phyloP scores from a whole-genome alignment of 306 rosid genomes.

The Quercus parvula region DNA sequence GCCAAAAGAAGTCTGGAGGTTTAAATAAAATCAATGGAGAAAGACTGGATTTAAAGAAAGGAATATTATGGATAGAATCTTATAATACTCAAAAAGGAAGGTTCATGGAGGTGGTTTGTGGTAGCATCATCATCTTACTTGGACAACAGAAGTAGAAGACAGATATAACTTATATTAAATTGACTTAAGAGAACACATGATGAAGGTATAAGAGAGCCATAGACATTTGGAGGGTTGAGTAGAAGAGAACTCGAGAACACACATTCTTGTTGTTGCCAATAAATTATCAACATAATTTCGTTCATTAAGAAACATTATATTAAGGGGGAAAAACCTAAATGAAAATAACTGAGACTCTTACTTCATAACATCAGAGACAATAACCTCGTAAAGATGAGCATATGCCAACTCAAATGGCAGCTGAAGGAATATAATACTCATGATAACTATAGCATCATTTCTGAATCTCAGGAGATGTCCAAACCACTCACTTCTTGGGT shows the following conservation, averaged over 20 bases:
- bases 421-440: slow-evolving; percentile 93
- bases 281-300: background rate
- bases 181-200: background rate
- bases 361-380: slow-evolving; percentile 59
- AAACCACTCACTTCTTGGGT: slow-evolving; percentile 84
- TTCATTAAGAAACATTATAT: background rate
- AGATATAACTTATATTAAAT: background rate
- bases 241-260: no score
- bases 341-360: slow-evolving; percentile 40
- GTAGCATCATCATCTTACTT: background rate
- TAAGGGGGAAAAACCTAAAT: slow-evolving; percentile 14
- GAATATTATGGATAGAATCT: background rate
- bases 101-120: background rate
- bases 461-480: slow-evolving; percentile 80
- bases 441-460: slow-evolving; percentile 73
- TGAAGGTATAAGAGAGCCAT: background rate
- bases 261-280: background rate
- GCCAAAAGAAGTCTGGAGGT: background rate
- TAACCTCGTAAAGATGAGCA: slow-evolving; percentile 84
- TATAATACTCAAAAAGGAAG: background rate
- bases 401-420: slow-evolving; percentile 95
- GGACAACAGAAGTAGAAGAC: background rate
- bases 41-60: background rate
- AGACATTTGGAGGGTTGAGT: background rate
- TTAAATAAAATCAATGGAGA: background rate